phyloP scores from a whole-genome alignment of 2,329 filamentous ascomycete species.

The Fonsecaea pedrosoi region DNA sequence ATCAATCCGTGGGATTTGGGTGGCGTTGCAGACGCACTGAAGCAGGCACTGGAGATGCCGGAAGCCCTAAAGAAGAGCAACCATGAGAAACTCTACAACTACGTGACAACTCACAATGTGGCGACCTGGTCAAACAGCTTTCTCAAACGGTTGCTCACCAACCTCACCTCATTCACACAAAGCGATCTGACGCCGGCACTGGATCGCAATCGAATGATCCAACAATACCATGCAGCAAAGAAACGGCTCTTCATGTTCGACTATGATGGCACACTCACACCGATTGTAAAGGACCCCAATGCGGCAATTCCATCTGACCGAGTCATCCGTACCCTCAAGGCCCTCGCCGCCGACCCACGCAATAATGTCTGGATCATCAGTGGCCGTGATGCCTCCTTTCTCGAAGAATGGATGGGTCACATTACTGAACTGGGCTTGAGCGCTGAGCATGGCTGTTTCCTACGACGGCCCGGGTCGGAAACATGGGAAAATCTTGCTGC shows the following conservation, averaged over 20 bases:
- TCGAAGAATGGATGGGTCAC: conserved; percentile 90
- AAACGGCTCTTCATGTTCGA: conserved; percentile 97
- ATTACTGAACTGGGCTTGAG: conserved; percentile 89
- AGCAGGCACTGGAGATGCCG: conserved; percentile 79
- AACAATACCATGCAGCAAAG: conserved; percentile 74
- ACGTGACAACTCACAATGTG: conserved; percentile 85
- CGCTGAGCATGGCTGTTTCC: conserved; percentile 96
- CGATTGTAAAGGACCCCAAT: conserved; percentile 90
- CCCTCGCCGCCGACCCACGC: conserved; percentile 76
- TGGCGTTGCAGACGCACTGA: conserved; percentile 82
- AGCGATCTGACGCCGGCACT: conserved; percentile 80
- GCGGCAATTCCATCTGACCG: conserved; percentile 86
- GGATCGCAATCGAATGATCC: conserved; percentile 74
- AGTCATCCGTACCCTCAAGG: conserved; percentile 78
- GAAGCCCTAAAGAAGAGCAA: conserved; percentile 69
- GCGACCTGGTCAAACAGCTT: conserved; percentile 84
- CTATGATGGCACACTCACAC: conserved; percentile 95
- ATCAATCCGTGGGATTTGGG: conserved; percentile 96
- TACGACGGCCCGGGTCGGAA: conserved; percentile 76
- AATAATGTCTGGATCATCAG: conserved; percentile 99
- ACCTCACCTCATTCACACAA: conserved; percentile 77
- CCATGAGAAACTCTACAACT: conserved; percentile 77
- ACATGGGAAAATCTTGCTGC: conserved; percentile 91
- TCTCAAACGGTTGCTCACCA: conserved; percentile 77
- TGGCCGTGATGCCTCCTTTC: conserved; percentile 88